These are phyloP conservation scores for Fusarium musae DNA, from an alignment of 2,329 filamentous ascomycete species.

Conservation along the genomic window DNA sequence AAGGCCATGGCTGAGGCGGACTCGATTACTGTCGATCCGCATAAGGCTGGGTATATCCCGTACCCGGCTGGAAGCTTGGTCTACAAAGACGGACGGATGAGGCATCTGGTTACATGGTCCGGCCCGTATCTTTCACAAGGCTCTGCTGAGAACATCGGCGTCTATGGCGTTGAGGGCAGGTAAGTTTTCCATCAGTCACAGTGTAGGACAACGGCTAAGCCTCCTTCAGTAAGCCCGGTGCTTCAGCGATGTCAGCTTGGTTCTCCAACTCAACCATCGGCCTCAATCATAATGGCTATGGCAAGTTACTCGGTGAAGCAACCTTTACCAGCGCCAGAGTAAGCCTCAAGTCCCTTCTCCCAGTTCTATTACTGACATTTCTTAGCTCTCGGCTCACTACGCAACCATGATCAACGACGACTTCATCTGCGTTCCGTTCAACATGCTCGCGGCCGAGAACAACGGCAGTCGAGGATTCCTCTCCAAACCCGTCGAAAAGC, in stretches of 20 bases:
- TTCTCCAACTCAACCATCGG: conserved; percentile 58
- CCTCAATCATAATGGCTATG: conserved; percentile 54
- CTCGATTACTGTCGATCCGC: conserved; percentile 60
- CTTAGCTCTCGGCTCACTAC: conserved; percentile 54
- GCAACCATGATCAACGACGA: conserved; percentile 51
- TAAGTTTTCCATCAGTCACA: background rate
- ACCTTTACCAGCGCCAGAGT: conserved; percentile 57
- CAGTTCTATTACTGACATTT: background rate
- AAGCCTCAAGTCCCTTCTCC: background rate
- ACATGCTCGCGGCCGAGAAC: conserved; percentile 53
- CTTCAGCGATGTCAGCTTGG: conserved; percentile 57
- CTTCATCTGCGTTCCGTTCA: conserved; percentile 57
- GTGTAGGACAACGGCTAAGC: accelerated
- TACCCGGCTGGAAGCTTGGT: conserved; percentile 59
- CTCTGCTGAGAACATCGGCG: conserved; percentile 53
- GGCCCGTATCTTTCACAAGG: conserved; percentile 54
- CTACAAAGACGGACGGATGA: conserved; percentile 57
- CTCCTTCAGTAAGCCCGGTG: conserved; percentile 54
- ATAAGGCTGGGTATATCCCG: conserved; percentile 59
- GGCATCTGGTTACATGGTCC: conserved; percentile 57
- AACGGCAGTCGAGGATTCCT: conserved; percentile 22
- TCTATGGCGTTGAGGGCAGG: conserved; percentile 59
- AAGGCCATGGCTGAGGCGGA: conserved; percentile 54
- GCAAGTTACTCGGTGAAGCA: conserved; percentile 55
- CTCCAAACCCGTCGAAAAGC: conserved; percentile 44